Evolutionary conservation across 2,329 filamentous ascomycete genomes (phyloP), one percentile per base, ranked within the genome.

Genomic region (Emergomyces pasteurianus): DNA sequence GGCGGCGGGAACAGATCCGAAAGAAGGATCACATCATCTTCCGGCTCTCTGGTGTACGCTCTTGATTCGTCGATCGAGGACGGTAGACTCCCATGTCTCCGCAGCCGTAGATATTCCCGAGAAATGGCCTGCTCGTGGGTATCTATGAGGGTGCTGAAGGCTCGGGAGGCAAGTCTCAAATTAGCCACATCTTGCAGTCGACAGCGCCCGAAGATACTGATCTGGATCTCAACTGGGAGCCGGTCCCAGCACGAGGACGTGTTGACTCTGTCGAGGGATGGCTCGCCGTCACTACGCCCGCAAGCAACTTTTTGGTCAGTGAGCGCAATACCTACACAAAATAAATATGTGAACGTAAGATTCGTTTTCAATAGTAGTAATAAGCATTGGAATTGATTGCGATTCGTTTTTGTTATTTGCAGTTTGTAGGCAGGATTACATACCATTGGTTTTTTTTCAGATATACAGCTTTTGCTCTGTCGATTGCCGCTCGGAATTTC

Each of bases 11-110:
- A 77, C 8, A 77, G 66, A 63, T 77, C 75, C 12, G 75, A 77
- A 18, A 77, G 66, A 28, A 77, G 70, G 43, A 77, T 71, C 42
- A 75, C 74, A 66, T 77, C 74, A 61, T 77, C 75, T 63, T 74
- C 69, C 4, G 75, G 74, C 46, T 73, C 73, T 52, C 74, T 69
- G 40, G 74, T 76, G 65, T 77, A 75, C 26, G 64, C 70, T 55
- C 67, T 68, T 42, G 72, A 70, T 59, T 65, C 63, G 50, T 73
- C 68, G 49, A 74, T 71, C 9, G 73, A 73, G 4, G 72, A 73
- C 5, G 75, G 75, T 18, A 77, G 71, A 42, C 73, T 76, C 40
- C 75, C 75, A 64, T 77, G 73, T 5, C 75, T 74, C 40, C 72
- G 72, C 38, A 72, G 67, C 36, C 73, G 74, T 42, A 77, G 70